Conservation (phyloP, 2,329 filamentous ascomycete genomes). For the Fusarium ramigenum region DNA sequence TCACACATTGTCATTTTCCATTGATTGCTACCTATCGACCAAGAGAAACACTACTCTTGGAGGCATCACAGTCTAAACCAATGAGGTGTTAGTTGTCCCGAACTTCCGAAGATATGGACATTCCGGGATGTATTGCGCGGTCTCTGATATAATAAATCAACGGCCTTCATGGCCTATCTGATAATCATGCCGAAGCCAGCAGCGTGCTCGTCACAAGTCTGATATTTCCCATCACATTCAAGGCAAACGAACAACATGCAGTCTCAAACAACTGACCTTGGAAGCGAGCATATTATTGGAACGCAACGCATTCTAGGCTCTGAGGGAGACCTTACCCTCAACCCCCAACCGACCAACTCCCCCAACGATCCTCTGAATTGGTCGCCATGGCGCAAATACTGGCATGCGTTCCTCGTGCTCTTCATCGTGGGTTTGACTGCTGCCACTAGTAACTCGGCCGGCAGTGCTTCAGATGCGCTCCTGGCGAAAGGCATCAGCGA, state of each 20-base stretch:
- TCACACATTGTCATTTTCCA: not conserved
- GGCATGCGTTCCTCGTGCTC: not conserved
- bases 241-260: not conserved
- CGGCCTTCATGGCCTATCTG: not conserved
- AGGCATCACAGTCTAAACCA: not conserved
- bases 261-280: not conserved
- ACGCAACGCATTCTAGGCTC: not conserved
- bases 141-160: not conserved
- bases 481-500: not conserved
- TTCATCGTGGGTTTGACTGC: not conserved
- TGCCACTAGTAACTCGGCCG: not conserved
- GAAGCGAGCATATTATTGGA: not conserved
- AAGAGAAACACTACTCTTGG: too few relatives aligned
- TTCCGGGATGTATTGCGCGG: not conserved
- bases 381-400: not conserved
- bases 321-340: not conserved
- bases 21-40: too few relatives aligned
- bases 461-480: not conserved
- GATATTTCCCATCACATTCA: not conserved
- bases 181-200: too few relatives aligned
- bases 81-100: not conserved
- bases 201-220: not conserved
- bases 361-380: not conserved
- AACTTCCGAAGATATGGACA: not conserved
- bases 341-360: not conserved